Conservation (phyloP, 2,329 filamentous ascomycete genomes). For the Helotiales sp. region DNA sequence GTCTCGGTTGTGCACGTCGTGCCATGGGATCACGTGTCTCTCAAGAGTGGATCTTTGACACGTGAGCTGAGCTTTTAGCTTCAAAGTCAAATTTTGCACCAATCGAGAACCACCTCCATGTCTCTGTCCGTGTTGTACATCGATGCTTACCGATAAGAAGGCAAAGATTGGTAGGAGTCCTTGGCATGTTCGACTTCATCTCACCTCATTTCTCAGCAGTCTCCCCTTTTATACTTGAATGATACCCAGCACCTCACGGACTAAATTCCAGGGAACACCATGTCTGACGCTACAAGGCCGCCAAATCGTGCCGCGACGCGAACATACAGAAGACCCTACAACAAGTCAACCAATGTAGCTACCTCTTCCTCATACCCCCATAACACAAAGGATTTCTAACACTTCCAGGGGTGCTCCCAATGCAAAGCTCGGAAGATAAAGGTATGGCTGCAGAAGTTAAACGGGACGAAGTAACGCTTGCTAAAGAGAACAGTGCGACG, state of each 20-base stretch:
- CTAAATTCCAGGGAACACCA: background rate
- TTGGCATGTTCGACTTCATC: background rate
- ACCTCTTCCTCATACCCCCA: background rate
- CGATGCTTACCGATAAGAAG: background rate
- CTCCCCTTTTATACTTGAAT: background rate
- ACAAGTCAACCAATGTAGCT: slow-evolving; percentile 11
- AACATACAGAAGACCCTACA: slow-evolving; percentile 16
- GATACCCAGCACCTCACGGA: background rate
- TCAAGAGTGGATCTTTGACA: background rate
- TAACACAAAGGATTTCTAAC: background rate
- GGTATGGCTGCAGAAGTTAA: background rate
- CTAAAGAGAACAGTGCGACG: slow-evolving; percentile 23
- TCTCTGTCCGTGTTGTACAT: background rate
- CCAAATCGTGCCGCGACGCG: background rate
- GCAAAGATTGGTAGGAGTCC: background rate
- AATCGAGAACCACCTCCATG: background rate
- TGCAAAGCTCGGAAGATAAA: slow-evolving; percentile 28
- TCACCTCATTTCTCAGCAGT: background rate
- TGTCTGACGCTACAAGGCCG: background rate
- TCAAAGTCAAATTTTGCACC: background rate
- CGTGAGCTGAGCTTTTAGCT: background rate
- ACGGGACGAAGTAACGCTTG: background rate
- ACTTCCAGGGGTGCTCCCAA: slow-evolving; percentile 18
- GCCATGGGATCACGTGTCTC: background rate
- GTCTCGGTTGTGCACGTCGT: background rate